Percentiles rank a stretch among this genome's conserved stretches.
Conservation (phyloP, 805 yeast genomes). For the Alloascoidea africana region DNA sequence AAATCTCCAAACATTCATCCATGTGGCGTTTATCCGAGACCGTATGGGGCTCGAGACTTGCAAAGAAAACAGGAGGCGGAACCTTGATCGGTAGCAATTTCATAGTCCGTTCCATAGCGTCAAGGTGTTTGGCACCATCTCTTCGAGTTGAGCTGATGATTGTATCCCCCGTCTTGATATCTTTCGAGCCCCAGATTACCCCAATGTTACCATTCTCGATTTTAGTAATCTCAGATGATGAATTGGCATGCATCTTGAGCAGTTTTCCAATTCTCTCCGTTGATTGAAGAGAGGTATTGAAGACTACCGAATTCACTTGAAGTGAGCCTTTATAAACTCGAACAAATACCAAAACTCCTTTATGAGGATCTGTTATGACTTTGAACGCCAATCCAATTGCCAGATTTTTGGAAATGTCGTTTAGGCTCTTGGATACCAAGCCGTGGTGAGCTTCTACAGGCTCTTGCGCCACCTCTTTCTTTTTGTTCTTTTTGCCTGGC, state of each 20-base stretch:
- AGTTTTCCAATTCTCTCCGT: constrained; percentile 53
- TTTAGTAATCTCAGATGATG: constrained; percentile 51
- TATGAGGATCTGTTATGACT: constrained; percentile 69
- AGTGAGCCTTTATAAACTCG: constrained; percentile 79
- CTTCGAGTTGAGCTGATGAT: constrained; percentile 41
- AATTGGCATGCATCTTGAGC: constrained; percentile 78
- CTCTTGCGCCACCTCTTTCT: constrained; percentile 10
- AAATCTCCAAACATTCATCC: constrained; percentile 48
- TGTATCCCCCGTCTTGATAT: constrained; percentile 84
- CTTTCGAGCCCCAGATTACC: constrained; percentile 61
- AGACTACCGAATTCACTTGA: constrained; percentile 41
- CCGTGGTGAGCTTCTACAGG: constrained; percentile 1
- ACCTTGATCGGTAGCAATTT: constrained; percentile 60
- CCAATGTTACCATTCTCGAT: constrained; percentile 79
- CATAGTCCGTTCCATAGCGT: constrained; percentile 26
- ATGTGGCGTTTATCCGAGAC: constrained; percentile 66
- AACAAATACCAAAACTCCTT: constrained; percentile 74
- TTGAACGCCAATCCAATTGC: constrained; percentile 82
- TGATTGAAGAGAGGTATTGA: constrained; percentile 57
- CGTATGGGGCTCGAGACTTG: constrained; percentile 69
- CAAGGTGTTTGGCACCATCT: constrained; percentile 31
- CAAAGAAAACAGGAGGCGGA: constrained; percentile 90
- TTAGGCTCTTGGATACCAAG: constrained; percentile 1
- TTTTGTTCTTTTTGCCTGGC: constrained; percentile 11
- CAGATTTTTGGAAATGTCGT: constrained; percentile 26